phyloP scores from a whole-genome alignment of 73 alveolate species.

The Paramecium pentaurelia region DNA sequence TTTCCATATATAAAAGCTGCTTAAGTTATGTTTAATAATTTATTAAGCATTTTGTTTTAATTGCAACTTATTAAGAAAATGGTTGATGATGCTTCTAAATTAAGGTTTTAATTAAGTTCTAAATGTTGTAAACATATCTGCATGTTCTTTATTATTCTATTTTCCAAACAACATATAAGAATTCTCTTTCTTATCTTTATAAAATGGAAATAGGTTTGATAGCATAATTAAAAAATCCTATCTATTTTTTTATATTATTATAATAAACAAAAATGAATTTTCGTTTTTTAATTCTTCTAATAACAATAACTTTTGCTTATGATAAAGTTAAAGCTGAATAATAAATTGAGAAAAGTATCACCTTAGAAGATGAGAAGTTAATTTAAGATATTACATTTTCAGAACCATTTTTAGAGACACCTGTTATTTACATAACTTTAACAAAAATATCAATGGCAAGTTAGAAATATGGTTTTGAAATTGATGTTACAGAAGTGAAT shows the following conservation, averaged over 20 bases:
- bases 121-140: background rate
- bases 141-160: background rate
- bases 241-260: background rate
- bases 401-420: background rate
- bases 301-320: background rate
- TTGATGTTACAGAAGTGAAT: background rate
- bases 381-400: background rate
- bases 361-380: background rate
- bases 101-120: background rate
- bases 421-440: background rate
- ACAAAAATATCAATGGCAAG: background rate
- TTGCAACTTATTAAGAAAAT: background rate
- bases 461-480: background rate
- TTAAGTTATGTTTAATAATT: background rate
- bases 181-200: background rate
- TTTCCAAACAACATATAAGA: background rate
- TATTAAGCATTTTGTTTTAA: background rate
- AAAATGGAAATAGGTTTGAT: background rate
- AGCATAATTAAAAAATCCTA: background rate
- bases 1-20: background rate
- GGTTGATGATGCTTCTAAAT: background rate
- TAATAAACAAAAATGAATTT: background rate
- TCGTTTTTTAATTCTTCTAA: background rate
- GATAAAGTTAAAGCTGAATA: background rate
- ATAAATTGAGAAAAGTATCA: background rate